Evolutionary conservation across 140 eudicot species (phyloP), one percentile per base, ranked within the genome.

Genomic region (Senecio squalidus): DNA sequence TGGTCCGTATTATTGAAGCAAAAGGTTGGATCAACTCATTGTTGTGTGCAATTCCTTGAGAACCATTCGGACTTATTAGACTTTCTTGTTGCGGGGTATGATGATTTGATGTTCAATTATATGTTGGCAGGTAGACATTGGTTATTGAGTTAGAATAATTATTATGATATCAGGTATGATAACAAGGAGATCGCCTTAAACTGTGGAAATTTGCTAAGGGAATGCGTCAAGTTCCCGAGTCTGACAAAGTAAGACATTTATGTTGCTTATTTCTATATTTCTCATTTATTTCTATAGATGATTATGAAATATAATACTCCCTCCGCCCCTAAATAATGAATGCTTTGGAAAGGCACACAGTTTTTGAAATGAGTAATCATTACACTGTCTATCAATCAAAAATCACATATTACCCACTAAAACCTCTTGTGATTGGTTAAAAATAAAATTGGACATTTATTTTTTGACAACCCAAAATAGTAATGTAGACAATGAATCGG

Each of bases 171-270:
- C 96, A 92, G 98, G 76, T 92, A 88, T 29, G 98, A 92, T 72
- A 92, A 92, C 85, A 92, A 84, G 85, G 98, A 92, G 58, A 83
- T 84, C 60, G 96, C 98, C 52, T 73, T 88, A 76, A 78, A 82
- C 74, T 71, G 93, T 68, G 98, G 98, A 60, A 81, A 71, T 66
- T 82, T 87, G 95, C 64, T 92, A 70, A 84, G 98, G 78, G 98
- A 92, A 62, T 92, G 98, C 86, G 82, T 88, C 87, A 92, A 84
- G 73, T 70, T 82, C n/a, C 96, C 87, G 26, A 74, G 72, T 67
- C 89, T 92, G 63, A 95, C 98, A 77, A 92, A 80, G 98, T 92
- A 87, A 79, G 98, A 73, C 56, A 30, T 33, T 31, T 24, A 51
- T 50, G 47, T 47, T 73, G 63, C 41, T 73, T 38, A 69, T 25